These are phyloP conservation scores for Neurospora crassa DNA, from an alignment of 2,329 filamentous ascomycete species.

Conservation along the genomic window DNA sequence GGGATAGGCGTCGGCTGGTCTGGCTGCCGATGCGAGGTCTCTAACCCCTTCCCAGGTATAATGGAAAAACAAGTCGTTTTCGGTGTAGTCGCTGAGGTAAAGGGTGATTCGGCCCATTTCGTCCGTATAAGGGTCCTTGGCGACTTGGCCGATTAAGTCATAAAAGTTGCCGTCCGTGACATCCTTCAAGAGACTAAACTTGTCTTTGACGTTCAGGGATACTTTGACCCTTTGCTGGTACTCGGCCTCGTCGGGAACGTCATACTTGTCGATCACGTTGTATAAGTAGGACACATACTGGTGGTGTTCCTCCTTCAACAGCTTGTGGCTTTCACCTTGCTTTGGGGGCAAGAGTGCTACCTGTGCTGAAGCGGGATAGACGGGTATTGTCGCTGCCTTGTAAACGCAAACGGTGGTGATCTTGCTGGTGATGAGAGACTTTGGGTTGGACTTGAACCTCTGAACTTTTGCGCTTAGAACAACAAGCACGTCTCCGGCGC, in stretches of 20 bases:
- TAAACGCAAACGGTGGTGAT: conserved; percentile 38
- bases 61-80: conserved; percentile 54
- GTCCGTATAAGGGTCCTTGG: conserved; percentile 37
- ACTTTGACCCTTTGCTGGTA: conserved; percentile 30
- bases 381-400: conserved; percentile 28
- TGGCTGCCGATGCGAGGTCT: conserved; percentile 24
- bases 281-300: conserved; percentile 40
- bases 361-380: conserved; percentile 27
- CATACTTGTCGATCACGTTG: conserved; percentile 32
- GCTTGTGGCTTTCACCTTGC: conserved; percentile 5
- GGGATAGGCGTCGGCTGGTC: conserved; percentile 27
- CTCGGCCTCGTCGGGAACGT: conserved; percentile 31
- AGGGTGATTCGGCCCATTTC: conserved; percentile 43
- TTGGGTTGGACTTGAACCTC: conserved; percentile 16
- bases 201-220: conserved; percentile 39
- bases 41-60: conserved; percentile 27
- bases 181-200: conserved; percentile 57
- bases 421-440: conserved; percentile 36
- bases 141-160: conserved; percentile 64
- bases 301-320: conserved; percentile 24
- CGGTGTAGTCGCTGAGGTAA: conserved; percentile 77
- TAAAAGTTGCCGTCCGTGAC: conserved; percentile 46
- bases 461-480: conserved; percentile 46
- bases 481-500: conserved; percentile 54
- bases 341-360: conserved; percentile 20